Base-by-base conservation (phyloP, 305 asterid genomes). In the Solanum chacoense region DNA sequence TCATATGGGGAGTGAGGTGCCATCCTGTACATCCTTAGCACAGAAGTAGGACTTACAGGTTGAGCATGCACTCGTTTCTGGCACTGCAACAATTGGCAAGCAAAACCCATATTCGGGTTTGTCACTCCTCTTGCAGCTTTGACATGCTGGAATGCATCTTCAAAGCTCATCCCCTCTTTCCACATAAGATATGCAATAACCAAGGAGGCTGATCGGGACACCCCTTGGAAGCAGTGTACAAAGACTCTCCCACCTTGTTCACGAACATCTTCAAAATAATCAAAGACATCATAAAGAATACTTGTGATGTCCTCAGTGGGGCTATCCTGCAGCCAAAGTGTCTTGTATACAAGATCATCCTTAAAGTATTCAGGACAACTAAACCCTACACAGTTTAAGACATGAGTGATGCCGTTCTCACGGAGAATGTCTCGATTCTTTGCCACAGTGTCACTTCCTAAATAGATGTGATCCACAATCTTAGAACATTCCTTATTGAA, bases 111-210 rank as follows among this genome's bases (percentile, higher is more conserved):
- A 77, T 97, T 96, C 0, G 99, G 99, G 81, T 97, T 94, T 40
- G 98, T 92, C 90, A 97, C 98, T 85, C 98, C 98, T 90, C 99
- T 91, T n/a, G 98, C 98, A 71, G 91, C 89, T 91, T 94, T 97
- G 24, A 96, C 99, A 55, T 89, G 93, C 92, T 94, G 96, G 81
- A 96, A 96, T 16, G 99, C 99, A 89, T 94, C 99, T 85, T 96
- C 98, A 55, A 97, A 96, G 91, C 94, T 95, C 88, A 90, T 91
- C 69, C 94, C 95, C 86, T 95, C 92, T 87, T 93, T 97, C 99
- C 99, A 97, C 99, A 97, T 97, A 63, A 97, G 96, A 90, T 97
- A 97, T 0, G 99, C 99, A 84, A 97, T 96, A 69, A 97, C 99
- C 94, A 97, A 91, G 3, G 99, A 97, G 55, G 98, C 94, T 73